A percentile compares a stretch with the other conserved stretches of the same genome.
These are phyloP conservation scores for Plicaturopsis crispa DNA, from an alignment of 768 basidiomycete species.

Conservation along the genomic window DNA sequence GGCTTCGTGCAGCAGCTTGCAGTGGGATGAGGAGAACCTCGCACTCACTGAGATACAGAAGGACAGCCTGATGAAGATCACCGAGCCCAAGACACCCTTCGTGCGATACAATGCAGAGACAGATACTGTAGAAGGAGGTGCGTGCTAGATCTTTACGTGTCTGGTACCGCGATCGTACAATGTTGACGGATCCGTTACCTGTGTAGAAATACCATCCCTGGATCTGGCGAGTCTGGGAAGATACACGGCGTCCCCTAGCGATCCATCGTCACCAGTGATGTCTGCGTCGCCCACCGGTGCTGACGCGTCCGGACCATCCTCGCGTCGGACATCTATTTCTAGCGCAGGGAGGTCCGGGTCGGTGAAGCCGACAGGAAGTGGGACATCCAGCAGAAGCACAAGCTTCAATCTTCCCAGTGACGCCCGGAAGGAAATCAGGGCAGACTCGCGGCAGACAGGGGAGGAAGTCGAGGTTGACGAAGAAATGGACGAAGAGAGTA, in stretches of 20 bases:
- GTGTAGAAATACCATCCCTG: not conserved
- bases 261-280: constrained; percentile 29
- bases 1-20: constrained; percentile 45
- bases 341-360: constrained; percentile 50
- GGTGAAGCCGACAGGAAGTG: constrained; percentile 51
- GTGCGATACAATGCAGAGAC: constrained; percentile 85
- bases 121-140: constrained; percentile 82
- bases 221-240: too few species aligned
- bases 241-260: constrained; percentile 25
- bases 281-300: constrained; percentile 53
- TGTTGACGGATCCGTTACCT: not conserved
- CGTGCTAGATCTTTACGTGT: constrained; percentile 12
- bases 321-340: constrained; percentile 68
- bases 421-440: constrained; percentile 50
- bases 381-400: constrained; percentile 70
- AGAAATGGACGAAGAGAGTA: constrained; percentile 88
- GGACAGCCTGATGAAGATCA: constrained; percentile 97
- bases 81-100: constrained; percentile 95
- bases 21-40: constrained; percentile 95
- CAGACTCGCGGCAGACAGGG: constrained; percentile 30
- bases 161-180: too few species aligned
- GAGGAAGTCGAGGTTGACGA: constrained; percentile 63
- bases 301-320: constrained; percentile 59
- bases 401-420: constrained; percentile 77
- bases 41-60: constrained; percentile 90